A percentile compares a stretch with the other conserved stretches of the same genome.
Conservation (phyloP, 2,329 filamentous ascomycete species). For the Neobulgaria alba region DNA sequence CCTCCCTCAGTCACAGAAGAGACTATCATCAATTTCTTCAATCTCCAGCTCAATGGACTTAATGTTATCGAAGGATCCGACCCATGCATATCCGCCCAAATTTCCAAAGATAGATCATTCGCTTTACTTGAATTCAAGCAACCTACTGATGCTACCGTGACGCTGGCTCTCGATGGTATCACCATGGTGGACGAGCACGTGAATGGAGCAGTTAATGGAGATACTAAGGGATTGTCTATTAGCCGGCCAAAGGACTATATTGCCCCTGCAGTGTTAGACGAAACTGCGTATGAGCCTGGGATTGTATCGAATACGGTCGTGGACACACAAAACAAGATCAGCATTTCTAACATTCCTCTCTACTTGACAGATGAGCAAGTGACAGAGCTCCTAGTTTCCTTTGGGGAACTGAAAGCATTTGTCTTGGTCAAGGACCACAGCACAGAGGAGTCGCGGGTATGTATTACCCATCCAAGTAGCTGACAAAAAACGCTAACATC, state of each 20-base stretch:
- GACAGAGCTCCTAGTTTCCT: conserved; percentile 78
- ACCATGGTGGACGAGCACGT: conserved; percentile 67
- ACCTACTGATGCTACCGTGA: conserved; percentile 80
- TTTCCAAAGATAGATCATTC: conserved; percentile 71
- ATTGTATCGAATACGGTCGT: conserved; percentile 73
- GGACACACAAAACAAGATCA: conserved; percentile 92
- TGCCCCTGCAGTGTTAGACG: conserved; percentile 70
- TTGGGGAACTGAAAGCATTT: conserved; percentile 90
- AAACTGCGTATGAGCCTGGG: conserved; percentile 65
- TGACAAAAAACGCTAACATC: conserved; percentile 1
- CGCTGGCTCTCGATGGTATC: conserved; percentile 81
- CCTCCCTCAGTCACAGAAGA: conserved; percentile 69
- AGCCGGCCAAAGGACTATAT: conserved; percentile 95
- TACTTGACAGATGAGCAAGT: conserved; percentile 90
- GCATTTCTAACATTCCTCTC: conserved; percentile 77
- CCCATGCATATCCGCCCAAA: conserved; percentile 75
- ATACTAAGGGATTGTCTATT: conserved; percentile 57
- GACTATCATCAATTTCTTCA: conserved; percentile 75
- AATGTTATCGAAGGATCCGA: conserved; percentile 81
- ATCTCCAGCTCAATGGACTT: conserved; percentile 90
- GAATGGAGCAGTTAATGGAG: conserved; percentile 44
- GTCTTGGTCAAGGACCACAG: conserved; percentile 78
- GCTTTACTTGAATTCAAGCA: conserved; percentile 88
- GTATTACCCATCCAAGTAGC: conserved; percentile 27
- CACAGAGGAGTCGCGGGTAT: conserved; percentile 79